Conservation (phyloP, 1,284 basidiomycete species). For the Vanrija humicola region DNA sequence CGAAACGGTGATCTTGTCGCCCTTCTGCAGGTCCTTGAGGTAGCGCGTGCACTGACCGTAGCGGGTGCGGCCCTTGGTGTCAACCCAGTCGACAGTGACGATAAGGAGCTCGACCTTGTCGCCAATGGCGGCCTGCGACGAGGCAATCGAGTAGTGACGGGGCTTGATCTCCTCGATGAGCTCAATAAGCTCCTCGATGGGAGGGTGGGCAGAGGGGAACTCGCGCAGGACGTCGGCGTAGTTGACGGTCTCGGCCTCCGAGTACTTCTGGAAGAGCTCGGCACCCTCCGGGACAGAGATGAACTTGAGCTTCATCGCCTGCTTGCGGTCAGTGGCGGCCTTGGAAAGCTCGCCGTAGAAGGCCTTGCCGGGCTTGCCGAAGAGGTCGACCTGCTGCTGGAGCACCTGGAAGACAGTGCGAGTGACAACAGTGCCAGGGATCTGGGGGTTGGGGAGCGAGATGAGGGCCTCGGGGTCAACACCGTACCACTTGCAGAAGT, state of each 20-base stretch:
- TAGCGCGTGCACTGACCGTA: conserved; percentile 98
- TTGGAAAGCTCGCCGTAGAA: conserved; percentile 87
- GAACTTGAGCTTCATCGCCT: conserved; percentile 81
- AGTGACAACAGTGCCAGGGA: conserved; percentile 57
- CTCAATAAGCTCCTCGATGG: conserved; percentile 78
- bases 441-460: conserved; percentile 66
- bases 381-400: conserved; percentile 95
- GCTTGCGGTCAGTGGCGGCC: conserved; percentile 67
- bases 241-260: conserved; percentile 90
- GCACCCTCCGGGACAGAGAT: conserved; percentile 89
- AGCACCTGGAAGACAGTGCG: conserved; percentile 93
- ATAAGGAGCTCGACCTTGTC: conserved; percentile 90
- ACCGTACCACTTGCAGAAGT: conserved; percentile 91
- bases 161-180: conserved; percentile 92
- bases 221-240: conserved; percentile 82
- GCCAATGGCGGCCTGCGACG: conserved; percentile 88
- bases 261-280: conserved; percentile 89
- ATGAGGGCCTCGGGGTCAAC: conserved; percentile 76
- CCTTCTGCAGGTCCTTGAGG: conserved; percentile 73
- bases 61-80: conserved; percentile 69
- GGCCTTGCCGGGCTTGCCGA: conserved; percentile 90
- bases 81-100: conserved; percentile 92
- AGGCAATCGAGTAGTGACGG: conserved; percentile 96
- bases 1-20: conserved; percentile 93
- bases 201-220: conserved; percentile 76